Base-by-base conservation (phyloP, 768 basidiomycete genomes). In the Suillus tomentosus region DNA sequence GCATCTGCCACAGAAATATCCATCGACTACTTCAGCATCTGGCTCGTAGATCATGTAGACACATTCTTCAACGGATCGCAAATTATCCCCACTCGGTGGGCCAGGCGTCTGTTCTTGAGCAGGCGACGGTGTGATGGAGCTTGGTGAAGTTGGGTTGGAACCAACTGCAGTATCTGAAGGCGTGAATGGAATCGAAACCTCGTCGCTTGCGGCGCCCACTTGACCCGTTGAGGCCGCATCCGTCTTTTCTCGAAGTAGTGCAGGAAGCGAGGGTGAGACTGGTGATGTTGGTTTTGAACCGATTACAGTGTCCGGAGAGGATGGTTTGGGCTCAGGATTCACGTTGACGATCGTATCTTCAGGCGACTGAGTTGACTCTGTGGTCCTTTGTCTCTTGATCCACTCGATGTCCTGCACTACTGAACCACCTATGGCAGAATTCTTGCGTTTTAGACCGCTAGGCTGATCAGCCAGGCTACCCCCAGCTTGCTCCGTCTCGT, bases 1-100 rank as follows among this genome's bases (percentile, higher is more conserved):
- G 82, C 87, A 89, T 42, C 86, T 74, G 57, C 70, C 76, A 63
- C 87, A 88, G 48, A 76, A 77, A 14, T 70, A 60, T 14, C 73
- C 75, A 50, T 72, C 48, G 60, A 68, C 64, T 27, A 76, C 42
- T 42, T 77, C 64, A 27, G 74, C 75, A 40, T 78, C 76, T 60
- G 65, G 65, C 58, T 73, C 76, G 57, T 77, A 79, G 62, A 77
- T 74, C 53, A 73, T 59, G 47, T 72, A 56, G 27, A 86, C 80
- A 31, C 86, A 75, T 13, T 78, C 79, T 61, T 75, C 75, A 24
- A 85, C 69, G 62, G 84, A 80, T 62, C 81, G 80, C 27, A 76
- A 48, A 27, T 74, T 67, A 39, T 62, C 64, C 15, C 53, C 61
- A 56, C 22, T 37, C 5, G 63, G 14, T 19, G 40, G 24, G 11